These are phyloP conservation scores for Gentiana dahurica DNA, from an alignment of 257 asterid species.

Conservation along the genomic window DNA sequence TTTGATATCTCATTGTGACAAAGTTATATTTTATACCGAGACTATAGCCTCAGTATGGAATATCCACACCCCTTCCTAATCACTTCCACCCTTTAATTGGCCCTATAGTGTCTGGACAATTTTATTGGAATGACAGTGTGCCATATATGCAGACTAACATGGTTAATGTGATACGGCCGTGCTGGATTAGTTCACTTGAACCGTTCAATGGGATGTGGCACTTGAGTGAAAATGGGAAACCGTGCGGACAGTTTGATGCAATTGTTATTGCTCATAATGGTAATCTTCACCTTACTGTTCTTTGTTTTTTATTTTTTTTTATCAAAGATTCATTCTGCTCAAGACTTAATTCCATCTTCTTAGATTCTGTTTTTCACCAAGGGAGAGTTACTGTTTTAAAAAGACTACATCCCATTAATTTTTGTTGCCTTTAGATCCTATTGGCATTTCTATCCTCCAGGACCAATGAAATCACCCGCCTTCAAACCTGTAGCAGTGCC, in stretches of 20 bases:
- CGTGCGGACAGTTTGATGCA: slow-evolving; percentile 80
- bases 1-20: no score
- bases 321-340: background rate
- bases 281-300: slow-evolving; percentile 9
- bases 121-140: slow-evolving; percentile 10
- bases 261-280: slow-evolving; percentile 95
- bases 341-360: background rate
- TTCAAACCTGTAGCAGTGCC: no score
- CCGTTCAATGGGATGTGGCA: slow-evolving; percentile 85
- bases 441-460: no score
- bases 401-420: background rate
- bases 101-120: background rate
- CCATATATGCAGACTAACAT: slow-evolving; percentile 40
- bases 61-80: no score
- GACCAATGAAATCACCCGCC: no score
- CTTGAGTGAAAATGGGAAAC: slow-evolving; percentile 78
- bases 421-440: no score
- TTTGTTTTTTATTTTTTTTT: background rate
- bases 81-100: no score
- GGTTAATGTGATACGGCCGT: slow-evolving; percentile 74
- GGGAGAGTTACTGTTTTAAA: background rate
- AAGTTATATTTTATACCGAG: no score
- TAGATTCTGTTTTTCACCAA: background rate
- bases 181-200: slow-evolving; percentile 86
- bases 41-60: no score